Evolutionary conservation across 331 rosid species (phyloP).

Genomic region (Malus hybrid): DNA sequence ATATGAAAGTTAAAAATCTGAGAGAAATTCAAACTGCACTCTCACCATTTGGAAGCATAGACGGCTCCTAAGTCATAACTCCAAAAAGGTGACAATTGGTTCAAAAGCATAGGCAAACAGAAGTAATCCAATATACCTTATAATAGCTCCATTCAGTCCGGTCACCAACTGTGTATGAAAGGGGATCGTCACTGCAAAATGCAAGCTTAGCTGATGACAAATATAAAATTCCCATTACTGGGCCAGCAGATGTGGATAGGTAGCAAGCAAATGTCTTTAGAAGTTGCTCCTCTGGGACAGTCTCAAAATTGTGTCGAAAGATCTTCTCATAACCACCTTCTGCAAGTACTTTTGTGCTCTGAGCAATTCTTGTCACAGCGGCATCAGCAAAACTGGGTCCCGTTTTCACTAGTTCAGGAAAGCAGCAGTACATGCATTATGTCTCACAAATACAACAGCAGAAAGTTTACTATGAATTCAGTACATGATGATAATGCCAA

Average conservation of each 20-base stretch:
- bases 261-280: conserved; percentile 82
- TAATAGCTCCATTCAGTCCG: conserved; percentile 83
- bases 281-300: conserved; percentile 76
- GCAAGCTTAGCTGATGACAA: conserved; percentile 87
- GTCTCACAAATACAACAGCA: neutral
- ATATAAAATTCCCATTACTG: conserved; percentile 83
- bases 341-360: conserved; percentile 84
- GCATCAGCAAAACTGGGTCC: conserved; percentile 97
- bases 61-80: neutral
- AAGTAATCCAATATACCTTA: conserved; percentile 47
- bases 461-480: neutral
- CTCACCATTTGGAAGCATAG: neutral
- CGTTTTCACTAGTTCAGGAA: conserved; percentile 65
- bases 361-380: conserved; percentile 95
- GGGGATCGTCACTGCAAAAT: conserved; percentile 89
- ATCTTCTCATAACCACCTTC: conserved; percentile 98
- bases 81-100: neutral
- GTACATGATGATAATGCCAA: neutral
- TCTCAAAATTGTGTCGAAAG: conserved; percentile 74
- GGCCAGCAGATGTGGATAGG: conserved; percentile 95
- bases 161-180: conserved; percentile 62
- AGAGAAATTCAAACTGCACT: neutral
- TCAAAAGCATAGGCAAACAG: conserved; percentile 4
- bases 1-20: neutral
- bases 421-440: conserved; percentile 7